These are phyloP conservation scores for Mucor circinelloides DNA, from an alignment of 371 early-diverging fungal genomes.

Conservation along the genomic window DNA sequence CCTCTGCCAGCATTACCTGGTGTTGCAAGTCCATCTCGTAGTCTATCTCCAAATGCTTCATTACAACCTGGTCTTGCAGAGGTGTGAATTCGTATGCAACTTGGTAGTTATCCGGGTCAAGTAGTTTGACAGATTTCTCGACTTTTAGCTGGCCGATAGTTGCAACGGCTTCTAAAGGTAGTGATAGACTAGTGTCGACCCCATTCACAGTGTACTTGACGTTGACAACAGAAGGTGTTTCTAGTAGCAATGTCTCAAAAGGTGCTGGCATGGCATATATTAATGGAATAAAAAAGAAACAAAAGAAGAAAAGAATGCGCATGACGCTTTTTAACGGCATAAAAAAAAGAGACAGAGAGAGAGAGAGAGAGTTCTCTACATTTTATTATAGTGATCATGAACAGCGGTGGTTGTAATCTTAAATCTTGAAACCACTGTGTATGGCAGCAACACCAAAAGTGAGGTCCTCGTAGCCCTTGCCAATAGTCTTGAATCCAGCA, in stretches of 20 bases:
- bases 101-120: conserved; percentile 6
- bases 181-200: not conserved
- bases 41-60: conserved; percentile 26
- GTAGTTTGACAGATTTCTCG: not conserved
- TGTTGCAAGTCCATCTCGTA: conserved; percentile 26
- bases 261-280: conserved; percentile 1
- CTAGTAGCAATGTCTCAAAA: not conserved
- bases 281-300: not conserved
- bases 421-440: conserved; percentile 90
- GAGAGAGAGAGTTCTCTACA: not conserved
- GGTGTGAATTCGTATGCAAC: not conserved
- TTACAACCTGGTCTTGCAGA: not conserved
- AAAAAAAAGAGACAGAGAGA: not conserved
- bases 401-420: conserved; percentile 13
- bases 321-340: not conserved
- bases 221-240: not conserved
- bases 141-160: not conserved
- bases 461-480: conserved; percentile 90
- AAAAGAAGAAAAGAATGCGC: not conserved
- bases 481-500: conserved; percentile 90
- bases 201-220: not conserved
- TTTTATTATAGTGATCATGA: not conserved
- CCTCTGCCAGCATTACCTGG: conserved; percentile 53
- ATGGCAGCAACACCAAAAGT: conserved; percentile 97
- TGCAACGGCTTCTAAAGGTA: not conserved